phyloP scores from a whole-genome alignment of 208 protist genomes.

The Leishmania tropica region DNA sequence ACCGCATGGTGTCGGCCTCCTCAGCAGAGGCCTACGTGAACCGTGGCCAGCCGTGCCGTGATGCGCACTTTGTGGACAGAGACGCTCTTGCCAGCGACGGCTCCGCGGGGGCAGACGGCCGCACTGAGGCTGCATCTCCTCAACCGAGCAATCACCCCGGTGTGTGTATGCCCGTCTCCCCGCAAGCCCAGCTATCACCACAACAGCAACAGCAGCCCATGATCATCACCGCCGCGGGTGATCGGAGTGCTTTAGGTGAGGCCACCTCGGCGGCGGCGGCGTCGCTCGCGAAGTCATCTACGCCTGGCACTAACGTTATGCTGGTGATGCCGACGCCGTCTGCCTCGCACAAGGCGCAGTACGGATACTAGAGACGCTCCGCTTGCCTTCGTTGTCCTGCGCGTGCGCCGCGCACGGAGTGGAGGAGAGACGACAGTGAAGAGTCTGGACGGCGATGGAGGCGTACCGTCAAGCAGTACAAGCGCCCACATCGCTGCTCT shows the following conservation, averaged over 20 bases:
- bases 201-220: background rate
- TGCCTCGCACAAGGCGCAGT: background rate
- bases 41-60: background rate
- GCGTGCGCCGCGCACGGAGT: background rate
- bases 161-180: background rate
- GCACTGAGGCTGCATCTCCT: background rate
- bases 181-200: background rate
- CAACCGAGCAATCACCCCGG: background rate
- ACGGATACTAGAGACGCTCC: background rate
- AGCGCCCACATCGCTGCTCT: background rate
- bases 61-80: background rate
- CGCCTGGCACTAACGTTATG: background rate
- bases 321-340: background rate
- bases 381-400: background rate
- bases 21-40: conserved; percentile 3
- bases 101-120: background rate
- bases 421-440: too few relatives aligned
- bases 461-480: background rate
- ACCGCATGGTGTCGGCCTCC: background rate
- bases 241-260: background rate
- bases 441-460: too few relatives aligned
- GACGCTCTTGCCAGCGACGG: background rate
- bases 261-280: background rate
- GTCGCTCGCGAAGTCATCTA: background rate
- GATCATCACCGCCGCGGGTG: background rate